Evolutionary conservation across 2,329 filamentous ascomycete genomes (phyloP).

Genomic region (Aspergillus vadensis): DNA sequence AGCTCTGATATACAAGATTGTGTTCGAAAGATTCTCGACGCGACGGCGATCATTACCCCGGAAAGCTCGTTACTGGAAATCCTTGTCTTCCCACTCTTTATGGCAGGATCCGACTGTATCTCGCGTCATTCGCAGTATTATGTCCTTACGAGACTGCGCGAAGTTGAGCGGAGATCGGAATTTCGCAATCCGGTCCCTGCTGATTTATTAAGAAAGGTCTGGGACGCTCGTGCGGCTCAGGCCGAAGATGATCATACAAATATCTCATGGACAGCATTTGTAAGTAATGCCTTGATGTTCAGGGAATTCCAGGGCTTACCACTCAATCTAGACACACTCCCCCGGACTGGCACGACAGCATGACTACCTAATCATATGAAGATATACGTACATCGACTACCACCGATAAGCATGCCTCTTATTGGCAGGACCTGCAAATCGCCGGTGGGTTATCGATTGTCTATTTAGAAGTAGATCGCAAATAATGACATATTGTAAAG

Average conservation of each 20-base stretch:
- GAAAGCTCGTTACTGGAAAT: slow-evolving; percentile 30
- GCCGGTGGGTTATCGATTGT: not conserved
- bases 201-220: slow-evolving; percentile 29
- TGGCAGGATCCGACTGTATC: slow-evolving; percentile 32
- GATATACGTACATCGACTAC: not conserved
- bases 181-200: slow-evolving; percentile 26
- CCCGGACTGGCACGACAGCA: slow-evolving; percentile 27
- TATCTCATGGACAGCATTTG: slow-evolving; percentile 32
- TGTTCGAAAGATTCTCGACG: slow-evolving; percentile 30
- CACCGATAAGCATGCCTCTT: not conserved
- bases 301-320: not conserved
- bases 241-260: slow-evolving; percentile 24
- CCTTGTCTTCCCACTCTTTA: slow-evolving; percentile 33
- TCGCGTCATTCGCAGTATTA: slow-evolving; percentile 34
- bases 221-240: slow-evolving; percentile 28
- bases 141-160: slow-evolving; percentile 27
- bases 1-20: slow-evolving; percentile 28
- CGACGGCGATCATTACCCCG: slow-evolving; percentile 26
- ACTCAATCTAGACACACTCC: slow-evolving; percentile 23
- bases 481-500: not conserved
- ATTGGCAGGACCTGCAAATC: no score
- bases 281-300: slow-evolving; percentile 16
- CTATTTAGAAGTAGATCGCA: not conserved
- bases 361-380: slow-evolving; percentile 34
- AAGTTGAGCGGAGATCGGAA: slow-evolving; percentile 30